A percentile compares a stretch with the other conserved stretches of the same genome.
Conservation (phyloP, 208 protist species). For the Trypanosoma grayi region DNA sequence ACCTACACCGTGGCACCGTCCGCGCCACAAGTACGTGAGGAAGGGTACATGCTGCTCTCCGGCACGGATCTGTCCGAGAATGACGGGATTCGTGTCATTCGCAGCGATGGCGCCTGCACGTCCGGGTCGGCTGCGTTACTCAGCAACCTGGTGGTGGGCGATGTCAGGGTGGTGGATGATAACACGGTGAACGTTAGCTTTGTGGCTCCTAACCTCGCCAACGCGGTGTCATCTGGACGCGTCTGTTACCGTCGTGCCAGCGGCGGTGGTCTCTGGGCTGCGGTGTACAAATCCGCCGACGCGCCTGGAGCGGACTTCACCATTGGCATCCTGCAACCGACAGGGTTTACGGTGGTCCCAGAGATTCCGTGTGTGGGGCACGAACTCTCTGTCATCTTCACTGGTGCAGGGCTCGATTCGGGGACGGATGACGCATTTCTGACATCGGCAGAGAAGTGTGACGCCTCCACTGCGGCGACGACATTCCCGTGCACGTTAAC, state of each 20-base stretch:
- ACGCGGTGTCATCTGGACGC: conserved; percentile 38
- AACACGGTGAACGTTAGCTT: conserved; percentile 42
- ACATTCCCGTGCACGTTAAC: conserved; percentile 19
- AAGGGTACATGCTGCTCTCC: conserved; percentile 51
- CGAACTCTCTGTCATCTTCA: conserved; percentile 51
- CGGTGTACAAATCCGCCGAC: conserved; percentile 39
- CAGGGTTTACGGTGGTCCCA: conserved; percentile 46
- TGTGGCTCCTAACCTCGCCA: conserved; percentile 59
- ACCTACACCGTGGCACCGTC: conserved; percentile 58
- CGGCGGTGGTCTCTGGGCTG: conserved; percentile 51
- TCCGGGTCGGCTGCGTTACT: conserved; percentile 56
- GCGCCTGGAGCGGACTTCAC: conserved; percentile 53
- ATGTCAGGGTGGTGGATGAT: conserved; percentile 24
- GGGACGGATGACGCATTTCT: conserved; percentile 64
- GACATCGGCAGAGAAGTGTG: conserved; percentile 21
- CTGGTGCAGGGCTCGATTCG: conserved; percentile 52
- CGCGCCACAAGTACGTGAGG: conserved; percentile 67
- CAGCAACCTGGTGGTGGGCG: conserved; percentile 48
- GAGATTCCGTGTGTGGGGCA: conserved; percentile 48
- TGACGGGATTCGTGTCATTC: conserved; percentile 67
- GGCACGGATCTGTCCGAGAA: conserved; percentile 40
- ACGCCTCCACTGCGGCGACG: background rate
- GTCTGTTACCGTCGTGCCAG: conserved; percentile 71
- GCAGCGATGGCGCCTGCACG: conserved; percentile 40
- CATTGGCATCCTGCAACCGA: conserved; percentile 80